These are phyloP conservation scores for Gnomoniopsis smithogilvyi DNA, from an alignment of 2,329 filamentous ascomycete genomes.

Conservation along the genomic window DNA sequence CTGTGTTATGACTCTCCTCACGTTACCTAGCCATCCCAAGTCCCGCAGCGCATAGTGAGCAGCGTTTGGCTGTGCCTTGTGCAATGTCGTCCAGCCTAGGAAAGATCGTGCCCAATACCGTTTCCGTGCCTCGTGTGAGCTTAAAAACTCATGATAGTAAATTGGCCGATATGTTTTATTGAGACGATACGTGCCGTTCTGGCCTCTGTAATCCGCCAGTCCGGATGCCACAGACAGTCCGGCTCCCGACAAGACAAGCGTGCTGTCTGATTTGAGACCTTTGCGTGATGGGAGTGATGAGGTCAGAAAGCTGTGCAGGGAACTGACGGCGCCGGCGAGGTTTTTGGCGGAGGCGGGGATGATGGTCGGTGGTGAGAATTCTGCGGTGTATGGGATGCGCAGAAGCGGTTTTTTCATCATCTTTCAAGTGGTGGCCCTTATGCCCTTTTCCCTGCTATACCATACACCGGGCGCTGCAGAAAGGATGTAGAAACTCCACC, in stretches of 20 bases:
- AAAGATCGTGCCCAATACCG: slow-evolving; percentile 96
- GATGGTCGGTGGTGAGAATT: slow-evolving; percentile 71
- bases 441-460: slow-evolving; percentile 9
- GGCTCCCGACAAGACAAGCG: slow-evolving; percentile 67
- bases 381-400: slow-evolving; percentile 87
- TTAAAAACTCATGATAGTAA: slow-evolving; percentile 86
- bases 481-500: too few relatives aligned
- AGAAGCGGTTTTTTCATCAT: slow-evolving; percentile 70
- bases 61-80: slow-evolving; percentile 74
- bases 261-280: slow-evolving; percentile 41
- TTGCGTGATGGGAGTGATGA: slow-evolving; percentile 44
- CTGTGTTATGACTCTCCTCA: slow-evolving; percentile 82
- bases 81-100: slow-evolving; percentile 82
- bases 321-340: slow-evolving; percentile 69
- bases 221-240: slow-evolving; percentile 93
- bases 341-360: slow-evolving; percentile 70
- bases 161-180: slow-evolving; percentile 90
- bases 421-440: slow-evolving; percentile 9
- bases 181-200: slow-evolving; percentile 85
- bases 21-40: slow-evolving; percentile 67
- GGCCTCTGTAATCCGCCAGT: slow-evolving; percentile 86
- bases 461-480: background rate
- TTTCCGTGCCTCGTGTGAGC: slow-evolving; percentile 79
- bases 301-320: slow-evolving; percentile 73
- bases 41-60: slow-evolving; percentile 75